Base-by-base conservation (phyloP, 331 rosid genomes). In the Erythrophleum ivorense region DNA sequence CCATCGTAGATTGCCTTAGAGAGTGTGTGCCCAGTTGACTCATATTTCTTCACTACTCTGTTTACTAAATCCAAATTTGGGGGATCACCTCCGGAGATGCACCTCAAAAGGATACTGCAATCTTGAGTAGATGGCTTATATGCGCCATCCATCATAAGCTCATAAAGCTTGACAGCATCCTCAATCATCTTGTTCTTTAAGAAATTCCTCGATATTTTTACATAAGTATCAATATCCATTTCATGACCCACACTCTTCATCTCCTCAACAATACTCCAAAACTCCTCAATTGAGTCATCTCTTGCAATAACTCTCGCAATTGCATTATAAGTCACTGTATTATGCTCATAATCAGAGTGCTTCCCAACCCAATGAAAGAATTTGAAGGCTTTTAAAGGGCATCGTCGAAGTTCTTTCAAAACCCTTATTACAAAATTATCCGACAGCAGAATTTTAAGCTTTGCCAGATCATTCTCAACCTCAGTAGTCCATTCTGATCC, bases 121-220 rank as follows among this genome's bases (percentile, higher is more conserved):
- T 93, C 91, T 45, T 83, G 90, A 48, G 38, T 67, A 1, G 96
- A 91, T 48, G 98, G 99, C 86, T 88, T 81, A 71, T 84, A 92
- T 8, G 93, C 84, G 73, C 99, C 86, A 85, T 93, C 97, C 97
- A 95, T 91, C 98, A 93, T 95, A 80, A 84, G 84, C 91, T 93
- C 99, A 58, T 85, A 95, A 80, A 95, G 97, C 90, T 85, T 89
- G 54, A 95, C 99, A 4, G 97, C 97, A 24, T 93, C 98, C 81
- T 86, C 94, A 71, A 89, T 69, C 97, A 93, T 83, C 87, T 60
- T 88, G 76, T 58, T 67, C 92, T 81, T 95, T 73, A 84, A 90
- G 78, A 95, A 86, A 78, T 85, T 85, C 91, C 97, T 88, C 0
- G 91, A 85, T 76, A 95, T 81, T 89, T 92, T 95, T 69, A 86